phyloP scores from a whole-genome alignment of 1,139 yeast species.

The Saccharomyces hybrid region DNA sequence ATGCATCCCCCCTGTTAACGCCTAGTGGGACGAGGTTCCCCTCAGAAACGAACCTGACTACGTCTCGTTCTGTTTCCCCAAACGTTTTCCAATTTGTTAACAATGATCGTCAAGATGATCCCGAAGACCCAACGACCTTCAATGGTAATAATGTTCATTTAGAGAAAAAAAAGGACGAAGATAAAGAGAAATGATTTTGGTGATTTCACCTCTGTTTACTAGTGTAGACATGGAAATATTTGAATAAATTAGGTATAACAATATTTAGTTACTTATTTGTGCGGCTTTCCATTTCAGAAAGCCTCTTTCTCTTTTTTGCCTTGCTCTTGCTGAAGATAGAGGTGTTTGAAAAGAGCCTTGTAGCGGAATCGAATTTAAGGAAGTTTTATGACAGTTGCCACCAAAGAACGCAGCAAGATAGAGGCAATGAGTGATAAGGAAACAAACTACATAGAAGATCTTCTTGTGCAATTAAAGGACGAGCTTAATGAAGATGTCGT shows the following conservation, averaged over 20 bases:
- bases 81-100: constrained; percentile 24
- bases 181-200: not conserved
- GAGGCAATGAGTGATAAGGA: not conserved
- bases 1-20: constrained; percentile 21
- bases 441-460: constrained; percentile 3
- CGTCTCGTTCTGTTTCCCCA: constrained; percentile 27
- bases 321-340: not conserved
- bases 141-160: constrained; percentile 42
- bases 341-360: not conserved
- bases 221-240: not conserved
- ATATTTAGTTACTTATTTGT: not conserved
- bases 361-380: not conserved
- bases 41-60: constrained; percentile 10
- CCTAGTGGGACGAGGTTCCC: constrained; percentile 14
- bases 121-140: constrained; percentile 32
- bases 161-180: constrained; percentile 35
- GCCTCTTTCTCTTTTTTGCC: not conserved
- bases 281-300: not conserved
- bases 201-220: not conserved
- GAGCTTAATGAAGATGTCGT: constrained; percentile 6
- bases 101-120: constrained; percentile 20
- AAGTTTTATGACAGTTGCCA: not conserved
- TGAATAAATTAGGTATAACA: not conserved
- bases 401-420: not conserved
- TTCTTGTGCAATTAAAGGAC: constrained; percentile 8